Evolutionary conservation across 1,139 yeast species (phyloP).

Genomic region (Saccharomyces uvarum): DNA sequence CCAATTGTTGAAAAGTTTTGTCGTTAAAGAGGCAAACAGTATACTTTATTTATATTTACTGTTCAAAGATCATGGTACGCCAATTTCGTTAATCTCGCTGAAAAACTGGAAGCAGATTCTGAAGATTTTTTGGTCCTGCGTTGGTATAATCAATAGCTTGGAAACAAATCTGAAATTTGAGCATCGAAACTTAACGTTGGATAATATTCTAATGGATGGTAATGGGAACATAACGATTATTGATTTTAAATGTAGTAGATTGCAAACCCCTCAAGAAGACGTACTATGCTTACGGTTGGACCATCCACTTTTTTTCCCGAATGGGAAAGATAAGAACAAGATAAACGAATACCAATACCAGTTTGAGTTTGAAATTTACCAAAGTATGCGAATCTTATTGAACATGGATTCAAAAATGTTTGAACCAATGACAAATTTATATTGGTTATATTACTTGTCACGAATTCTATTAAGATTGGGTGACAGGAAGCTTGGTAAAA

Average conservation of each 20-base stretch:
- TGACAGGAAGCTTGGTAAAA: background rate
- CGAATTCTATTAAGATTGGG: conserved; percentile 7
- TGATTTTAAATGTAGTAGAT: conserved; percentile 51
- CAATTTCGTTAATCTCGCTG: conserved; percentile 26
- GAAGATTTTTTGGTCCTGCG: conserved; percentile 47
- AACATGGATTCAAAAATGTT: conserved; percentile 23
- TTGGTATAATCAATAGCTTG: conserved; percentile 41
- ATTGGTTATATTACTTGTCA: conserved; percentile 39
- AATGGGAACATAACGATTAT: conserved; percentile 43
- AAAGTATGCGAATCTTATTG: conserved; percentile 36
- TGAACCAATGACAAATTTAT: conserved; percentile 36
- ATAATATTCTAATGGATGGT: conserved; percentile 42
- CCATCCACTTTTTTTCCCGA: conserved; percentile 43
- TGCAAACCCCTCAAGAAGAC: conserved; percentile 27
- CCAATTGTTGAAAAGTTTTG: conserved; percentile 19
- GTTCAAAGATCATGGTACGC: conserved; percentile 28
- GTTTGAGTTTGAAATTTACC: conserved; percentile 39
- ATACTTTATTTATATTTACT: conserved; percentile 19
- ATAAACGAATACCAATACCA: conserved; percentile 40
- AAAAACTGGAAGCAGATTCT: conserved; percentile 47
- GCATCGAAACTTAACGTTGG: conserved; percentile 61
- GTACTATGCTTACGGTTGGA: conserved; percentile 37
- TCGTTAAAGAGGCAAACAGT: conserved; percentile 11
- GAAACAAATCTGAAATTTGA: conserved; percentile 50
- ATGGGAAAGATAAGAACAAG: conserved; percentile 29